Evolutionary conservation across 768 basidiomycete species (phyloP).

Genomic region (Mycena maculata): DNA sequence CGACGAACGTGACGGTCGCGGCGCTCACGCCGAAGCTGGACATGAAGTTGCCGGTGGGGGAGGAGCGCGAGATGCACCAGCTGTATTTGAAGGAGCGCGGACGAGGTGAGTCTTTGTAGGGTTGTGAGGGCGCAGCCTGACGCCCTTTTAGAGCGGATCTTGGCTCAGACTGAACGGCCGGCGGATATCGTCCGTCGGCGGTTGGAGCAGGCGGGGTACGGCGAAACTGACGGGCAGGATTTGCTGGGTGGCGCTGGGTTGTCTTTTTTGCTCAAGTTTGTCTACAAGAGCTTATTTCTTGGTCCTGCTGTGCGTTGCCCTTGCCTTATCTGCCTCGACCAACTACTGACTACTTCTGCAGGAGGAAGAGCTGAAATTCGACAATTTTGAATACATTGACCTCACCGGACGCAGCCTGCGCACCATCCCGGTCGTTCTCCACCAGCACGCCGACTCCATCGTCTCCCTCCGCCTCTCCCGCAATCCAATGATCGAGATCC

Average conservation of each 20-base stretch:
- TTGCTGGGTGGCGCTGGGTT: constrained; percentile 79
- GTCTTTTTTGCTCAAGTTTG: constrained; percentile 88
- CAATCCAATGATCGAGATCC: constrained; percentile 96
- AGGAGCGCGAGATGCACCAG: constrained; percentile 69
- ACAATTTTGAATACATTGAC: constrained; percentile 82
- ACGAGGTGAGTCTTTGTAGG: constrained; percentile 60
- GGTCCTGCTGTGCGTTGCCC: constrained; percentile 65
- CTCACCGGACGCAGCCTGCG: constrained; percentile 83
- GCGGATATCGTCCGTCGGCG: constrained; percentile 86
- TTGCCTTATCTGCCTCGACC: neutral
- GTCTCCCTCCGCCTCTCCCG: constrained; percentile 88
- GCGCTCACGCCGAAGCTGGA: constrained; percentile 34
- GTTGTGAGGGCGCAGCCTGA: constrained; percentile 1
- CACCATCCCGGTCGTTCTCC: constrained; percentile 88
- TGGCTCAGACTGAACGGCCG: constrained; percentile 85
- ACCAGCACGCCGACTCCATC: constrained; percentile 87
- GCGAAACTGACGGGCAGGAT: constrained; percentile 81
- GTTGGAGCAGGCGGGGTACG: constrained; percentile 91
- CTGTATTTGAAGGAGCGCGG: constrained; percentile 82
- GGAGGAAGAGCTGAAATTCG: constrained; percentile 81
- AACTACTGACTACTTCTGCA: constrained; percentile 42
- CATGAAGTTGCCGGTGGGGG: constrained; percentile 34
- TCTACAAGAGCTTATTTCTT: constrained; percentile 84
- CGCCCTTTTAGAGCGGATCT: constrained; percentile 74
- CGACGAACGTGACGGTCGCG: constrained; percentile 62